Conservation (phyloP, 2,329 filamentous ascomycete genomes). For the Ophiocordyceps camponoti-saundersi region DNA sequence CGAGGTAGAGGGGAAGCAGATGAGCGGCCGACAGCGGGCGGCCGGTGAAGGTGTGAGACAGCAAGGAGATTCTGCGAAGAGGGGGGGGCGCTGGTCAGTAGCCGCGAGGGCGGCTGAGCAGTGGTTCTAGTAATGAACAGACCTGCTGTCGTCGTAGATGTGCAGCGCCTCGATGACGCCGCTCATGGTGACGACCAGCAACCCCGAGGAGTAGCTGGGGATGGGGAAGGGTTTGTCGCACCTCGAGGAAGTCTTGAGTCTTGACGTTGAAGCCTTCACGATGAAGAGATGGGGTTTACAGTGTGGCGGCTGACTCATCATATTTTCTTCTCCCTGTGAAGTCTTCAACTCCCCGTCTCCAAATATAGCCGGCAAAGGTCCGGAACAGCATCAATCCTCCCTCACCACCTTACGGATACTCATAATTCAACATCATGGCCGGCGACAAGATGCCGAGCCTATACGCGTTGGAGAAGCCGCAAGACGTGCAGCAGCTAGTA, state of each 20-base stretch:
- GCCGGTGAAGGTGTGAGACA: constrained; percentile 77
- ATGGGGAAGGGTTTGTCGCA: not conserved
- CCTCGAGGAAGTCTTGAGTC: too few relatives aligned
- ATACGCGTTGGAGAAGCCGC: constrained; percentile 38
- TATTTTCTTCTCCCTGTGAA: too few relatives aligned
- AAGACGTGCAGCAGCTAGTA: constrained; percentile 41
- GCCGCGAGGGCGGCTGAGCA: not conserved
- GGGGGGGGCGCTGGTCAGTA: too few relatives aligned
- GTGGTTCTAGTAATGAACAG: constrained; percentile 11
- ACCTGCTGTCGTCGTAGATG: constrained; percentile 95
- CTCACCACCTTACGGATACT: not conserved
- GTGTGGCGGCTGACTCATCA: too few relatives aligned
- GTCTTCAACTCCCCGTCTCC: too few relatives aligned
- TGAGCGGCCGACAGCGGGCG: constrained; percentile 61
- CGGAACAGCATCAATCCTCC: not conserved
- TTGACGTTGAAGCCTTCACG: too few relatives aligned
- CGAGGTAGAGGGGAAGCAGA: constrained; percentile 73
- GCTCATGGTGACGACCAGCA: constrained; percentile 43
- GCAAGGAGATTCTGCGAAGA: constrained; percentile 50
- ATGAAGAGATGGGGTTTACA: too few relatives aligned
- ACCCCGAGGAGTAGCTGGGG: constrained; percentile 4
- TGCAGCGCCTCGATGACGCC: constrained; percentile 88
- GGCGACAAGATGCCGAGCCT: constrained; percentile 29
- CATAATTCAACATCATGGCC: constrained; percentile 9
- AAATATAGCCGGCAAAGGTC: not conserved